phyloP scores from a whole-genome alignment of 192 early-diverging fungal species.

The Podila epigama region DNA sequence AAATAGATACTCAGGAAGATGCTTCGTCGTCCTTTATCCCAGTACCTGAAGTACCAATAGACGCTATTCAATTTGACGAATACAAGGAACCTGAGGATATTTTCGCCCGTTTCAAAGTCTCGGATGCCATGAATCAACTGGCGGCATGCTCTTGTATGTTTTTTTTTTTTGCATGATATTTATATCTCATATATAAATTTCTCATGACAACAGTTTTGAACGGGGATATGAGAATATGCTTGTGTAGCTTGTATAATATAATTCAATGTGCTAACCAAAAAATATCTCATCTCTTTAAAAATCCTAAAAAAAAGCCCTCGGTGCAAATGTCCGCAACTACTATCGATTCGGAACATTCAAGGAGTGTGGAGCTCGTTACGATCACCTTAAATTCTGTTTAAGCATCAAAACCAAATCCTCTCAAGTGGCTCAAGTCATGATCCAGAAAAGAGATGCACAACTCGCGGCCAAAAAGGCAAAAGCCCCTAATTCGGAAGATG shows the following conservation, averaged over 20 bases:
- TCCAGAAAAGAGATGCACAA: slow-evolving; percentile 37
- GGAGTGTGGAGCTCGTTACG: slow-evolving; percentile 49
- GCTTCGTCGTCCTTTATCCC: not conserved
- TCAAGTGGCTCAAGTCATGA: slow-evolving; percentile 52
- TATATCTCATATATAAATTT: not conserved
- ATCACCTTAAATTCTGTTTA: slow-evolving; percentile 57
- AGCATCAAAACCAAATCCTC: slow-evolving; percentile 54
- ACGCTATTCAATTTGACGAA: slow-evolving; percentile 22
- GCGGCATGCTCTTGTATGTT: slow-evolving; percentile 38
- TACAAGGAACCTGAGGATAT: slow-evolving; percentile 34
- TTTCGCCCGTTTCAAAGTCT: slow-evolving; percentile 25
- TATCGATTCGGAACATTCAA: slow-evolving; percentile 56
- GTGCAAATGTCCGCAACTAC: slow-evolving; percentile 55
- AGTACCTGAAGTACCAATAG: not conserved
- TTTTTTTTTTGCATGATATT: not conserved
- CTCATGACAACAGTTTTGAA: no score
- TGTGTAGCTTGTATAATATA: no score
- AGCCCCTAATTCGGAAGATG: slow-evolving; percentile 53
- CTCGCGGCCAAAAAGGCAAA: slow-evolving; percentile 27
- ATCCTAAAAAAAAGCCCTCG: slow-evolving; percentile 52
- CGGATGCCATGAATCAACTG: slow-evolving; percentile 36
- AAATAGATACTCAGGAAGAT: not conserved
- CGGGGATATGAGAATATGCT: no score
- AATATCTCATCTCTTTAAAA: no score
- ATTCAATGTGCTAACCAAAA: no score